Conservation (phyloP, 768 basidiomycete species). For the Rhizopogon rudus region DNA sequence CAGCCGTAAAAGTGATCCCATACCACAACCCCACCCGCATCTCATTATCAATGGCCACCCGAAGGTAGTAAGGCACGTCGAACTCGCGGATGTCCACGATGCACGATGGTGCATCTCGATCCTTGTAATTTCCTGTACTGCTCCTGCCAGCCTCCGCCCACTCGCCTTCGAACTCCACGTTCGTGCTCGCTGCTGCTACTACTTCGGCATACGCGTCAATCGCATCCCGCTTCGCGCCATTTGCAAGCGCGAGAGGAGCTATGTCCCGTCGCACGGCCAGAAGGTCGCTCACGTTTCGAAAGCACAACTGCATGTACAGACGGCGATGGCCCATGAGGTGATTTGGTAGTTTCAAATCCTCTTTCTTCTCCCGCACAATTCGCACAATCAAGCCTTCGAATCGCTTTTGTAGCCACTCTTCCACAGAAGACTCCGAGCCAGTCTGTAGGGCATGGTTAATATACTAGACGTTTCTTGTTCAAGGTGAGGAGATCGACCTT, state of each 20-base stretch:
- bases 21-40: slow-evolving; percentile 99
- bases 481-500: slow-evolving; percentile 51
- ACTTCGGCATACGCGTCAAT: slow-evolving; percentile 98
- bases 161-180: slow-evolving; percentile 65
- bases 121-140: slow-evolving; percentile 37
- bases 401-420: slow-evolving; percentile 93
- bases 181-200: slow-evolving; percentile 66
- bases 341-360: slow-evolving; percentile 93
- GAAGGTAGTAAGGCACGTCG: slow-evolving; percentile 95
- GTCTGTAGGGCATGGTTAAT: slow-evolving; percentile 37
- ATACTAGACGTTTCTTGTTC: neutral
- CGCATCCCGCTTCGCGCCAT: slow-evolving; percentile 88
- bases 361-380: slow-evolving; percentile 78
- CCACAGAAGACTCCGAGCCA: slow-evolving; percentile 84
- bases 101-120: slow-evolving; percentile 83
- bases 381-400: slow-evolving; percentile 85
- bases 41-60: slow-evolving; percentile 99
- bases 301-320: slow-evolving; percentile 83
- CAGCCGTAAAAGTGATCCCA: slow-evolving; percentile 74
- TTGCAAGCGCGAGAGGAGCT: slow-evolving; percentile 83
- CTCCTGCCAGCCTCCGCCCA: slow-evolving; percentile 45
- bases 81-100: slow-evolving; percentile 95
- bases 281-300: slow-evolving; percentile 92
- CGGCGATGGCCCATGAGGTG: slow-evolving; percentile 94
- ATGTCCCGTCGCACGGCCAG: slow-evolving; percentile 84